These are phyloP conservation scores for Dipteronia dyeriana DNA, from an alignment of 345 rosid genomes.

Conservation along the genomic window DNA sequence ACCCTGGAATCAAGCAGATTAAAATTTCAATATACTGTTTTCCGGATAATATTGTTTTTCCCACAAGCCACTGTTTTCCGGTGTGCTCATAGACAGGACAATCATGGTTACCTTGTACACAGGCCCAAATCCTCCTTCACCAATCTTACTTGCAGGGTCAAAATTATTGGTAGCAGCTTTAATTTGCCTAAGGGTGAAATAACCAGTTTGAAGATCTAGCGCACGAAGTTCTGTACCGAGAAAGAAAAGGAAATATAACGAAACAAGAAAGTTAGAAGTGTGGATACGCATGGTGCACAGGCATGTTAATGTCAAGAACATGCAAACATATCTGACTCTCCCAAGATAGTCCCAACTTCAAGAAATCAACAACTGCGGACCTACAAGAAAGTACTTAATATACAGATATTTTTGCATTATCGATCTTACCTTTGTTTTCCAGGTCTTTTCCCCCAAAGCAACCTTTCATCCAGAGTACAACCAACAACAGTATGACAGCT, in stretches of 20 bases:
- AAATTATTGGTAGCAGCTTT: constrained; percentile 76
- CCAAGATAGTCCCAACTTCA: neutral
- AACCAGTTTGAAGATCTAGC: constrained; percentile 78
- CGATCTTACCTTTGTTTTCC: constrained; percentile 55
- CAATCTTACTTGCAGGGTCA: constrained; percentile 71
- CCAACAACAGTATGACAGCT: constrained; percentile 37
- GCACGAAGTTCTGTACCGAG: constrained; percentile 50
- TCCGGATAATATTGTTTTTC: neutral
- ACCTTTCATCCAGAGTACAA: constrained; percentile 48
- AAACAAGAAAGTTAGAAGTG: neutral
- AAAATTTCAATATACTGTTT: constrained; percentile 6
- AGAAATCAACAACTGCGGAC: neutral
- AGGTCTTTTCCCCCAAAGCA: constrained; percentile 55
- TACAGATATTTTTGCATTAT: neutral
- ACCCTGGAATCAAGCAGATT: constrained; percentile 45
- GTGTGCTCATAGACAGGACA: neutral
- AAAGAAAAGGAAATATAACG: constrained; percentile 10
- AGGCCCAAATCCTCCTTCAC: constrained; percentile 95
- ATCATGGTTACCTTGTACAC: constrained; percentile 69
- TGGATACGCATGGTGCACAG: too few species aligned
- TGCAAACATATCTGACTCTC: neutral
- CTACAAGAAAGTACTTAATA: neutral
- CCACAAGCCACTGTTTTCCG: neutral
- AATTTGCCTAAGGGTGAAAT: constrained; percentile 71
- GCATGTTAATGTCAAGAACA: neutral